Evolutionary conservation across 805 yeast species (phyloP), one percentile per base, ranked within the genome.

Genomic region (Candida cerambycidarum): DNA sequence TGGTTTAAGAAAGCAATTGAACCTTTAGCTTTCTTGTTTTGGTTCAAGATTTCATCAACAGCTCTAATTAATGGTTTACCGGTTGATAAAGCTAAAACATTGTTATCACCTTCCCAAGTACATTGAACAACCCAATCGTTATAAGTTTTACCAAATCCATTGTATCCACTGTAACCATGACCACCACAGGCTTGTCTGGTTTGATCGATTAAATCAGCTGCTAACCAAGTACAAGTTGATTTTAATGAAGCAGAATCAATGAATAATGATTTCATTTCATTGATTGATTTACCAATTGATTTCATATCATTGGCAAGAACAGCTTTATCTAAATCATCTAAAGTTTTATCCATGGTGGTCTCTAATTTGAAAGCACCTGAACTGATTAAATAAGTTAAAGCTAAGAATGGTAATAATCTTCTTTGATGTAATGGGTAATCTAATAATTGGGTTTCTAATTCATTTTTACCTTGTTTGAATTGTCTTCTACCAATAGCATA

Each of bases 41-140:
- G 52, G 24, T 55, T 47, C 24, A 65, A 39, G 24, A 65, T 61
- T 21, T 54, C 61, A 34, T 50, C 54, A 23, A 65, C 58, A 41
- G 57, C 51, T 54, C 62, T 65, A 42, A 67, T 55, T 30, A 71
- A 55, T 34, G 73, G 63, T 47, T 68, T 61, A 55, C 76, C 75
- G 41, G 63, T 67, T 40, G 65, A 58, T 57, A 68, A 55, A 33
- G 66, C 71, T 53, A 71, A 62, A 32, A 71, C 75, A 50, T 63
- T 71, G 60, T 71, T 71, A 53, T 71, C 76, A 56, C 76, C 76
- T 57, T 71, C 76, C 76, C 76, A 71, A 23, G 76, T 71, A 57
- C 74, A 67, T 57, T 69, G 74, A 32, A 71, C 75, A 30, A 65
- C 74, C 74, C 75, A 71, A 44, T 71, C 76, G 34, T 65, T 68